These are phyloP conservation scores for Colletotrichum sp. DNA, from an alignment of 2,329 filamentous ascomycete genomes.

Conservation along the genomic window DNA sequence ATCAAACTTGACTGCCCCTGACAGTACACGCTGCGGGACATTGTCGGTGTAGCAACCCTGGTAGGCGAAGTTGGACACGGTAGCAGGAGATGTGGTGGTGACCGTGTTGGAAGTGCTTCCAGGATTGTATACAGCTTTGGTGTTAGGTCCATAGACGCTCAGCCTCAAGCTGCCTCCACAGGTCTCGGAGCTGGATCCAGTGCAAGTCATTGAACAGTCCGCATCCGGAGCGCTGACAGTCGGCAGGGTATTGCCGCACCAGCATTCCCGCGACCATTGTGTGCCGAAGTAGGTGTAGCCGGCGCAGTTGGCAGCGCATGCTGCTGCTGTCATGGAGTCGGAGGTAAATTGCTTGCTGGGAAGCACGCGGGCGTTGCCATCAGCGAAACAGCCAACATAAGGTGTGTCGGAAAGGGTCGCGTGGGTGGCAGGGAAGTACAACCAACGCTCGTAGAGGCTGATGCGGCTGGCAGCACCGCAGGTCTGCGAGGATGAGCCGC, in stretches of 20 bases:
- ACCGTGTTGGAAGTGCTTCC: background rate
- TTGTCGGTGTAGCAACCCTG: background rate
- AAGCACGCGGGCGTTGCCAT: conserved; percentile 29
- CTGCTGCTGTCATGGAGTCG: conserved; percentile 39
- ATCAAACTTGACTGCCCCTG: conserved; percentile 42
- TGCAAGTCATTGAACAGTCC: conserved; percentile 46
- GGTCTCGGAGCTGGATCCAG: conserved; percentile 37
- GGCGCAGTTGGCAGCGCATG: conserved; percentile 43
- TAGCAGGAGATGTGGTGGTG: background rate
- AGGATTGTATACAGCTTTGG: background rate
- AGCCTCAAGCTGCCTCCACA: conserved; percentile 45
- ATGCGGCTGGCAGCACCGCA: background rate
- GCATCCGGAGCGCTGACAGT: conserved; percentile 30
- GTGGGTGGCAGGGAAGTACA: background rate
- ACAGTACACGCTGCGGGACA: conserved; percentile 37
- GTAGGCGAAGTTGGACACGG: background rate
- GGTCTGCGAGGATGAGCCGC: background rate
- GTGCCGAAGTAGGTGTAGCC: conserved; percentile 48
- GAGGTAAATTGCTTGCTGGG: conserved; percentile 31
- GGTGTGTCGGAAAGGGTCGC: background rate
- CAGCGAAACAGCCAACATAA: background rate
- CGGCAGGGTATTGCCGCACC: conserved; percentile 43
- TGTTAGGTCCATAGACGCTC: conserved; percentile 29
- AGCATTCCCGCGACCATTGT: conserved; percentile 49
- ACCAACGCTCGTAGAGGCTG: background rate